phyloP scores from a whole-genome alignment of 179 eudicot species.

The Pouteria campechiana region DNA sequence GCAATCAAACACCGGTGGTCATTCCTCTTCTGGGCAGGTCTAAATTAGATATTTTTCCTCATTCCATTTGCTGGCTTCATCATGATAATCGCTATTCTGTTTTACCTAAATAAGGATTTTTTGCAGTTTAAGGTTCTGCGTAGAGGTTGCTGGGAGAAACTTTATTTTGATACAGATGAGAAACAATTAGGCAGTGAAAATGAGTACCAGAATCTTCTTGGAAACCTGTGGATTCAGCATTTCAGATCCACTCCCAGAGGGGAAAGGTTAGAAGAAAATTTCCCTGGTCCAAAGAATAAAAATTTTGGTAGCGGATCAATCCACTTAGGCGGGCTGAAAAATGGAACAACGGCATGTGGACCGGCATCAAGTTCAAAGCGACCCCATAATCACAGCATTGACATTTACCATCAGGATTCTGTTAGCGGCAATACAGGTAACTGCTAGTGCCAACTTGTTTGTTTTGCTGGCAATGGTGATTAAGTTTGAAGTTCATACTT shows the following conservation, averaged over 20 bases:
- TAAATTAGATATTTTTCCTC: not conserved
- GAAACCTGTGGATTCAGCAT: slow-evolving; percentile 53
- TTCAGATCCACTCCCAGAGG: slow-evolving; percentile 22
- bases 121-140: slow-evolving; percentile 51
- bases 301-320: slow-evolving; percentile 8
- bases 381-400: slow-evolving; percentile 12
- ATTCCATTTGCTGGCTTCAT: not conserved
- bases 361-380: slow-evolving; percentile 14
- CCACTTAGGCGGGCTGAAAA: slow-evolving; percentile 5
- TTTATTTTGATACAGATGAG: slow-evolving; percentile 26
- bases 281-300: slow-evolving; percentile 6
- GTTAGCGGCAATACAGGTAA: slow-evolving; percentile 40
- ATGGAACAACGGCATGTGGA: slow-evolving; percentile 12
- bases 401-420: slow-evolving; percentile 10
- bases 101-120: not conserved
- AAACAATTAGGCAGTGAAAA: slow-evolving; percentile 19
- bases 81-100: not conserved
- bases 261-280: slow-evolving; percentile 8
- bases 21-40: slow-evolving; percentile 40
- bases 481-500: too few relatives aligned
- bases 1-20: slow-evolving; percentile 13
- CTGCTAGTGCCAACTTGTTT: too few relatives aligned
- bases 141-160: slow-evolving; percentile 50
- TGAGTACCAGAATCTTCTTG: slow-evolving; percentile 13
- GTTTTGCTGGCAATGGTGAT: too few relatives aligned